Base-by-base conservation (phyloP, 306 rosid genomes). In the Cicer cuneatum region DNA sequence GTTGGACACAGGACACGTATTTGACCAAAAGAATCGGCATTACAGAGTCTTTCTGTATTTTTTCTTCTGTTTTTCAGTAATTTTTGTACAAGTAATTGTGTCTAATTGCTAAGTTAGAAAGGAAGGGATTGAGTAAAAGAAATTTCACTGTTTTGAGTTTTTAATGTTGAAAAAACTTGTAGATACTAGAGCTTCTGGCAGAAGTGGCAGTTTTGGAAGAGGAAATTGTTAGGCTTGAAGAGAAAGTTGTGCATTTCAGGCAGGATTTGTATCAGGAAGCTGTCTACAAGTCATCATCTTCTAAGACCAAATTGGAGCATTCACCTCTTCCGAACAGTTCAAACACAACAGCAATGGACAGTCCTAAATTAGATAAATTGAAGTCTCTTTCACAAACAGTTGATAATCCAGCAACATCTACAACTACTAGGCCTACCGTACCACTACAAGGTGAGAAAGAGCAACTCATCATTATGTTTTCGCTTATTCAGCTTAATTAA, bases 121-220 rank as follows among this genome's bases (percentile, higher is more conserved):
- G 71, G 18, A 60, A 54, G 45, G 13, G 19, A 33, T 64, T 59
- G 58, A 43, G 70, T 72, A 18, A 67, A 18, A 46, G 35, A 54
- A 65, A 13, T 52, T 60, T 80, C 43, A 67, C 9, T 60, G 10
- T 24, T 24, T 18, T 56, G 21, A 72, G 35, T 1, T 69, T 82
- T 82, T 71, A 7, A 66, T 61, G 39, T 48, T 59, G 11, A 42
- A 73, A 41, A 37, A 29, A 33, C 4, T 29, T 47, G 7, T 79
- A 94, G 99, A 86, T 86, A 76, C 79, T 92, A 15, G 93, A 80
- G 35, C 98, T 95, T 89, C 82, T 95, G 59, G 98, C 97, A 5
- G 99, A 95, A 85, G 96, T 95, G 84, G 99, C 99, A 37, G 97
- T 95, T 54, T 73, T 95, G 68, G 99, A 95, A 89, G 99, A 95